These are phyloP conservation scores for Imleria badia DNA, from an alignment of 768 basidiomycete genomes.

Conservation along the genomic window DNA sequence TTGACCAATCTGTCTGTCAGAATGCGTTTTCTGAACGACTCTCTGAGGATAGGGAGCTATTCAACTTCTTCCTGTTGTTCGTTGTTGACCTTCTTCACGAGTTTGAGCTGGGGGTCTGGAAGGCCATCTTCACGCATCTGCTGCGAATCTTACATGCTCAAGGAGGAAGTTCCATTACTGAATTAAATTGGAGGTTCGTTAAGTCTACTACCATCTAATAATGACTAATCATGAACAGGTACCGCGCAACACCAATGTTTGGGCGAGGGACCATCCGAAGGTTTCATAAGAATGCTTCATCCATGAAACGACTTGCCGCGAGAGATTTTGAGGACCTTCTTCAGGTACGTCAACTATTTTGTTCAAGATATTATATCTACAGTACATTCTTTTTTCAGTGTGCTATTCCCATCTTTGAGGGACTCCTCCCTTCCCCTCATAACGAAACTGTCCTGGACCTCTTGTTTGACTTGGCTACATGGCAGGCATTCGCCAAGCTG, in stretches of 20 bases:
- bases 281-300: constrained; percentile 27
- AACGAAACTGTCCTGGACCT: background rate
- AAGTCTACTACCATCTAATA: too few species aligned
- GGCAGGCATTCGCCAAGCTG: constrained; percentile 1
- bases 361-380: too few species aligned
- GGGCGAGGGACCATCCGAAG: background rate
- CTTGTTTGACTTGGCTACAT: background rate
- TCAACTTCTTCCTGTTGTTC: background rate
- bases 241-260: background rate
- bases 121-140: constrained; percentile 22
- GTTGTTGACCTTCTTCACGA: constrained; percentile 16
- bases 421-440: background rate
- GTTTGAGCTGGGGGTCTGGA: constrained; percentile 27
- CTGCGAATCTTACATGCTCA: background rate
- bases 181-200: too few species aligned
- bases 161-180: too few species aligned
- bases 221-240: too few species aligned
- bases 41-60: background rate
- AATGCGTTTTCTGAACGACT: too few species aligned
- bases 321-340: constrained; percentile 40
- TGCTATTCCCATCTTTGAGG: background rate
- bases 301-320: constrained; percentile 36
- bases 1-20: background rate
- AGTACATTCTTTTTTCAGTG: too few species aligned
- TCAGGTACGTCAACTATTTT: too few species aligned